Conservation (phyloP, 75 land plant species). For the Adiantum capillusveneris region DNA sequence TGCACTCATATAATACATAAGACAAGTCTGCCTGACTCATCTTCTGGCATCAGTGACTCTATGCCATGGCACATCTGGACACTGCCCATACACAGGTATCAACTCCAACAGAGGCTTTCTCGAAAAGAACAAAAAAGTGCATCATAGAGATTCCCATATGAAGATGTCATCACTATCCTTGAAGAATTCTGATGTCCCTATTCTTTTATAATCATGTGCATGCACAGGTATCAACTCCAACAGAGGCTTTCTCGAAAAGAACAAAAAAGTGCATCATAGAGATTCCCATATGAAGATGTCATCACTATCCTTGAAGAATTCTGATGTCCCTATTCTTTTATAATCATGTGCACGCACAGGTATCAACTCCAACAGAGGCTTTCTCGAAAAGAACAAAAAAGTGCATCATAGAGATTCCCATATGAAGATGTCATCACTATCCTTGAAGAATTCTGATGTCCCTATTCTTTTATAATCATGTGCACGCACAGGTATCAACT, state of each 20-base stretch:
- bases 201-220: background rate
- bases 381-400: background rate
- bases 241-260: too few relatives aligned
- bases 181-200: background rate
- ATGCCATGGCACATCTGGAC: too few relatives aligned
- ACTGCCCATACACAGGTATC: too few relatives aligned
- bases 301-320: background rate
- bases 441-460: background rate
- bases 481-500: background rate
- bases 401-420: conserved; percentile 1
- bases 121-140: background rate
- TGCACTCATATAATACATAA: too few relatives aligned
- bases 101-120: too few relatives aligned
- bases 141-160: background rate
- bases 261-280: background rate
- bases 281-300: background rate
- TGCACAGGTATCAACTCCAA: too few relatives aligned
- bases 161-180: background rate
- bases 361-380: background rate
- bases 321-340: background rate
- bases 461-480: background rate
- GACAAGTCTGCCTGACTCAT: too few relatives aligned
- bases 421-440: background rate
- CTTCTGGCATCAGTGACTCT: too few relatives aligned
- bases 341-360: background rate